Evolutionary conservation across 805 yeast genomes (phyloP), one percentile per base, ranked within the genome.

Genomic region (Ogataea allantospora): DNA sequence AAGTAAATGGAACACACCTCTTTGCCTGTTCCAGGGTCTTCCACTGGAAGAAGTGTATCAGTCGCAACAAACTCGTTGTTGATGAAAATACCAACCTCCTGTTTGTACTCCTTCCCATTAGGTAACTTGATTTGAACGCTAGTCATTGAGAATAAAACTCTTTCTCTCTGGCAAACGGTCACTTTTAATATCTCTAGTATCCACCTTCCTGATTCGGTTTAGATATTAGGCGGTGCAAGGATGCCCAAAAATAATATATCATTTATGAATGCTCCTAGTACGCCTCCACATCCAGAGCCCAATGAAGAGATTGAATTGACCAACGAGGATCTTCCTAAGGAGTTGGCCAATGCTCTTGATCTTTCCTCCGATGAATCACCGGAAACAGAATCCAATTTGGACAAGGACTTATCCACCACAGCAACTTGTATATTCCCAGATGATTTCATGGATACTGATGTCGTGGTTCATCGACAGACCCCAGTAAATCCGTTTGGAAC

Each of bases 41-140:
- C 60, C 20, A 80, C 83, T 46, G 71, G 71, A 13, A 83, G 66
- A n/a, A 79, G 77, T 54, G 75, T 68, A 22, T 65, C 62, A 2
- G 63, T 54, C 20, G 51, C 43, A 39, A 82, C 80, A 55, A 83
- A 87, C 62, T 86, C 86, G 64, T 86, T 86, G 70, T 87, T 83
- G 62, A 89, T 87, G 72, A 86, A 89, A 53, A 89, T 67, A 47
- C 96, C 96, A 8, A 84, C 80, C 53, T 96, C 96, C 67, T 59
- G 84, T 35, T 67, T 67, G 51, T 77, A 77, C 21, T 66, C 58
- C 40, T 65, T 65, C 31, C 83, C 83, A 53, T 75, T 78, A 42
- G 83, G 83, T 42, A 60, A 44, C 4, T 29, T 36, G 40, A 60
- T 50, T 21, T 51, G 50, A 7, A 47, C 54, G 20, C 18, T 26